Percentiles rank a stretch among this genome's conserved stretches.
Conservation (phyloP, 1,284 basidiomycete genomes). For the Pholiota adiposa region DNA sequence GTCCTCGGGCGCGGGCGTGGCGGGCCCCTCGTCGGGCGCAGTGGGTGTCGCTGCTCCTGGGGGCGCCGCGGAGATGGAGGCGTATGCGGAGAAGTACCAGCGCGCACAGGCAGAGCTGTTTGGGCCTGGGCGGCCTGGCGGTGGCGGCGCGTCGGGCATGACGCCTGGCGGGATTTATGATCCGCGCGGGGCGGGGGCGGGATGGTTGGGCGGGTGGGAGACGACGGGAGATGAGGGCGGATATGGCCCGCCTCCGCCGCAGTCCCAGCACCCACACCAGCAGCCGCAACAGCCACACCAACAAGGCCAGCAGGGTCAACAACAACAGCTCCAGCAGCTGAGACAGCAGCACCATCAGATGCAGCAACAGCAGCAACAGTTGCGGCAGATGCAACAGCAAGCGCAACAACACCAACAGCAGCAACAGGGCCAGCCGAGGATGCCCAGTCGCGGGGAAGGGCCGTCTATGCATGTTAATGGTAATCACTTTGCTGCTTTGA, state of each 20-base stretch:
- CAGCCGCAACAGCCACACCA: too few species aligned
- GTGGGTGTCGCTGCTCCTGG: background rate
- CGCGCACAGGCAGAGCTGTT: conserved; percentile 47
- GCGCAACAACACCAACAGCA: conserved; percentile 1
- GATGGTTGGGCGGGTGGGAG: conserved; percentile 16
- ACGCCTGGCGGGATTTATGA: conserved; percentile 21
- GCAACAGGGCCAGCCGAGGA: background rate
- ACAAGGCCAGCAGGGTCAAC: conserved; percentile 21
- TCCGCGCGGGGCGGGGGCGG: conserved; percentile 17
- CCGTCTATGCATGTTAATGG: background rate
- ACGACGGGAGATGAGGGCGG: background rate
- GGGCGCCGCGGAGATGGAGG: background rate
- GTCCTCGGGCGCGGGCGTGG: background rate
- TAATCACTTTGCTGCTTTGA: background rate
- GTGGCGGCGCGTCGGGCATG: conserved; percentile 10
- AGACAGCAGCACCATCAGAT: background rate
- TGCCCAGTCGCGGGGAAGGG: background rate
- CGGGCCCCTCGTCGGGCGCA: background rate
- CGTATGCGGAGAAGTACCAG: conserved; percentile 52
- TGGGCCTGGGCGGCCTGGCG: conserved; percentile 3
- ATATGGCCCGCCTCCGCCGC: too few species aligned
- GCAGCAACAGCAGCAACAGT: background rate
- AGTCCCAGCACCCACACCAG: too few species aligned
- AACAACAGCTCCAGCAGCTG: background rate
- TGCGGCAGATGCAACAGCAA: background rate